A percentile compares a stretch with the other conserved stretches of the same genome.
Conservation (phyloP, 306 rosid genomes). For the Glycine latifolia region DNA sequence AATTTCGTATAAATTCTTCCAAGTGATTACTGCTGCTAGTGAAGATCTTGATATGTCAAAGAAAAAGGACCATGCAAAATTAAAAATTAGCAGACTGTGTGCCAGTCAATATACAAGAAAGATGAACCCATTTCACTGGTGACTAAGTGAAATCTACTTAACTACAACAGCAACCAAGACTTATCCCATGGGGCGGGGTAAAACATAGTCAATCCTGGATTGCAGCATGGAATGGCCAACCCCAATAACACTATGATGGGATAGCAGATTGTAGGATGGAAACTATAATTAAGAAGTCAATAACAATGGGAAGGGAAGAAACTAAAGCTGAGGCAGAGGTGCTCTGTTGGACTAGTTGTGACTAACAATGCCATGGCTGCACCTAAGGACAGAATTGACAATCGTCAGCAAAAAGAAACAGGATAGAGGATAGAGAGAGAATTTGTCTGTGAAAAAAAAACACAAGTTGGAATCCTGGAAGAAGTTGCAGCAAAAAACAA, state of each 20-base stretch:
- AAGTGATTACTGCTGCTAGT: conserved; percentile 11
- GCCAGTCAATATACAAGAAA: conserved; percentile 22
- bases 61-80: neutral
- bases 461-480: neutral
- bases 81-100: neutral
- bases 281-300: neutral
- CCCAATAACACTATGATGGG: neutral
- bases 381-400: neutral
- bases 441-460: neutral
- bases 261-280: neutral
- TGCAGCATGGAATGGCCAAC: neutral
- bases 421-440: neutral
- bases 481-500: neutral
- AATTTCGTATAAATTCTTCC: conserved; percentile 31
- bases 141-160: neutral
- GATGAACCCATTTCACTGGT: neutral
- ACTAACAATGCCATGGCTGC: conserved; percentile 2
- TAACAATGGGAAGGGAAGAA: neutral
- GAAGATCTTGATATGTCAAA: conserved; percentile 19
- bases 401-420: conserved; percentile 4
- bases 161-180: conserved; percentile 14
- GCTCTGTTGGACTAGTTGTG: neutral
- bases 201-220: neutral
- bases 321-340: neutral
- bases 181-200: neutral